Evolutionary conservation across 805 yeast species (phyloP), one percentile per base, ranked within the genome.

Genomic region (Monosporozyma unispora): DNA sequence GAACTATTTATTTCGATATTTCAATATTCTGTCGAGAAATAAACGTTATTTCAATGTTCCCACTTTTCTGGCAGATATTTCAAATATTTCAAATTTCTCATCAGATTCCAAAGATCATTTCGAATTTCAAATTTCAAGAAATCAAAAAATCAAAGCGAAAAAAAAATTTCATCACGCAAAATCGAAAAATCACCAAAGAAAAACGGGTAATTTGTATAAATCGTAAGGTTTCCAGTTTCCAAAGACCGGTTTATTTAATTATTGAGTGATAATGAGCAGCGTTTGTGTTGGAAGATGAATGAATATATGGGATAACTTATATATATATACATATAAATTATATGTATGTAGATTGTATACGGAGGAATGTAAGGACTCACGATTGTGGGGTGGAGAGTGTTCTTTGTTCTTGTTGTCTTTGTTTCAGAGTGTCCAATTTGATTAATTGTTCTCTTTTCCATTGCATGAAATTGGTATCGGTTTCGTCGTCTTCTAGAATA

Each of bases 381-480:
- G 22, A 4, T 10, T 39, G 42, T 19, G 42, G 27, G 42, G 42
- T 39, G 14, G 44, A 25, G 7, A 41, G 44, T 10, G 44, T 31
- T 23, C 40, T 22, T 31, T 46, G 45, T 16, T 27, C 41, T 45
- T 29, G 28, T 33, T 47, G 49, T 11, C 23, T 25, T 22, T 44
- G 46, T 33, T 47, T 47, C 22, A 47, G 38, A 48, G 43, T 31
- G 45, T 51, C 51, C 56, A 59, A 51, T 55, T 57, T 68, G 44
- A 52, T 59, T 53, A 61, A 57, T 60, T 60, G 65, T 48, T 57
- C 60, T 21, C 57, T 54, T 49, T 62, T 63, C 68, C 68, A 64
- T 16, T 55, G 48, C 27, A 47, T 48, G 48, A 60, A 64, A 46
- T 60, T 55, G 40, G 57, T 54, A 29, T 65, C 68, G 22, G 57